phyloP scores from a whole-genome alignment of 2,329 filamentous ascomycete genomes.

The Ophiostoma ulmi region DNA sequence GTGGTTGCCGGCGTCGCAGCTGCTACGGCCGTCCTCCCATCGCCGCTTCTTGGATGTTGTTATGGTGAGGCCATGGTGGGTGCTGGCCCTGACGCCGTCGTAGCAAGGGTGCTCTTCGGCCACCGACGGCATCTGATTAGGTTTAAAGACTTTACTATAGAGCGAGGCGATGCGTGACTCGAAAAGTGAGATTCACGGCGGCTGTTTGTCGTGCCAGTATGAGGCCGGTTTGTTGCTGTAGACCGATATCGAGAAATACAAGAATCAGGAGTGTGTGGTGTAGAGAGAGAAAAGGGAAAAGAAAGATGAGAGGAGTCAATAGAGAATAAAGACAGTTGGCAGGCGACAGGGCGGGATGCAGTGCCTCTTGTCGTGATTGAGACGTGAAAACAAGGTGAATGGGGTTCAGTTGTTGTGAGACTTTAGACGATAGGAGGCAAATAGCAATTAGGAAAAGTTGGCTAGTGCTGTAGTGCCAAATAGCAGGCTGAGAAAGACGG shows the following conservation, averaged over 20 bases:
- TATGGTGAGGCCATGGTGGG: background rate
- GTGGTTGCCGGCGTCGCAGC: constrained; percentile 22
- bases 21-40: constrained; percentile 33
- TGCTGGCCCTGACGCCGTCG: background rate
- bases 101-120: constrained; percentile 1
- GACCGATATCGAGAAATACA: background rate
- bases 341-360: background rate
- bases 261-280: background rate
- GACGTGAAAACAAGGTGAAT: background rate
- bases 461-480: constrained; percentile 10
- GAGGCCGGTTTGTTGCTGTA: background rate
- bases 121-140: constrained; percentile 4
- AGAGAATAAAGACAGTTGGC: no score
- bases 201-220: background rate
- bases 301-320: background rate
- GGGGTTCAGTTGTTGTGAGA: background rate
- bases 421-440: background rate
- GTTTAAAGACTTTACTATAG: background rate
- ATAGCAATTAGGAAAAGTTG: constrained; percentile 1
- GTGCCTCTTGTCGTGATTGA: background rate
- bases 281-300: background rate
- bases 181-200: background rate
- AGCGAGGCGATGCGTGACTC: background rate
- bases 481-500: background rate
- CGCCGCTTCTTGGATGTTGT: constrained; percentile 36